phyloP scores from a whole-genome alignment of 148 eudicot species.

The Cornus florida region DNA sequence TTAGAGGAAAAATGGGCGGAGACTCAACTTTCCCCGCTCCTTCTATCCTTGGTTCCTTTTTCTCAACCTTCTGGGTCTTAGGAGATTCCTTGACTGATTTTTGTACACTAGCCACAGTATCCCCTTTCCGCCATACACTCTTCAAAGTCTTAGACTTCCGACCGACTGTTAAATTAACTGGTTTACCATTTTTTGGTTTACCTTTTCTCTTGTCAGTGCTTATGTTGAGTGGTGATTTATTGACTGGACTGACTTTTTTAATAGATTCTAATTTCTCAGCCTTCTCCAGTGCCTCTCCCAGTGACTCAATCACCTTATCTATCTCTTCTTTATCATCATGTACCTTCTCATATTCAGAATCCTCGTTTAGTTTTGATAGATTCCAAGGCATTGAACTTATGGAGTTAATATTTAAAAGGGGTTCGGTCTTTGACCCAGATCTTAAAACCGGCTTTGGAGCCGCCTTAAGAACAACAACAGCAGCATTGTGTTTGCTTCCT shows the following conservation, averaged over 20 bases:
- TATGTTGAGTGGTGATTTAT: slow-evolving; percentile 40
- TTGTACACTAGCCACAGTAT: slow-evolving; percentile 57
- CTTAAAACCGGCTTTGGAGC: slow-evolving; percentile 75
- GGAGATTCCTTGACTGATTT: slow-evolving; percentile 50
- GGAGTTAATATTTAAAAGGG: not conserved
- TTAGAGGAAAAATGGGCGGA: slow-evolving; percentile 34
- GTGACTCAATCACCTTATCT: slow-evolving; percentile 80
- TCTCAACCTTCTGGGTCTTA: slow-evolving; percentile 37
- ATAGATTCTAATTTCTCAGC: slow-evolving; percentile 79
- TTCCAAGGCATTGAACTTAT: slow-evolving; percentile 37
- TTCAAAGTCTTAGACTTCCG: slow-evolving; percentile 55
- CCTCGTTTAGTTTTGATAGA: slow-evolving; percentile 24
- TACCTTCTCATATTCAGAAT: slow-evolving; percentile 31
- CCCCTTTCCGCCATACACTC: slow-evolving; percentile 94
- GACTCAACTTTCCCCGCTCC: slow-evolving; percentile 29
- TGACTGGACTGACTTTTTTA: slow-evolving; percentile 41
- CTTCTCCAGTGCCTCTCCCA: slow-evolving; percentile 92
- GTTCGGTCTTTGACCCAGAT: slow-evolving; percentile 24
- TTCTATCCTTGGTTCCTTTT: slow-evolving; percentile 30
- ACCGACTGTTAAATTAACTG: slow-evolving; percentile 29
- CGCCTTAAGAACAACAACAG: slow-evolving; percentile 64
- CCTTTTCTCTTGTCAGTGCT: slow-evolving; percentile 47
- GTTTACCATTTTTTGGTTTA: slow-evolving; percentile 50
- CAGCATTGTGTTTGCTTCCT: slow-evolving; percentile 58
- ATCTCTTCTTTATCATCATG: slow-evolving; percentile 46